Evolutionary conservation across 2,329 filamentous ascomycete species (phyloP), one percentile per base, ranked within the genome.

Genomic region (Neopestalotiopsis sp.): DNA sequence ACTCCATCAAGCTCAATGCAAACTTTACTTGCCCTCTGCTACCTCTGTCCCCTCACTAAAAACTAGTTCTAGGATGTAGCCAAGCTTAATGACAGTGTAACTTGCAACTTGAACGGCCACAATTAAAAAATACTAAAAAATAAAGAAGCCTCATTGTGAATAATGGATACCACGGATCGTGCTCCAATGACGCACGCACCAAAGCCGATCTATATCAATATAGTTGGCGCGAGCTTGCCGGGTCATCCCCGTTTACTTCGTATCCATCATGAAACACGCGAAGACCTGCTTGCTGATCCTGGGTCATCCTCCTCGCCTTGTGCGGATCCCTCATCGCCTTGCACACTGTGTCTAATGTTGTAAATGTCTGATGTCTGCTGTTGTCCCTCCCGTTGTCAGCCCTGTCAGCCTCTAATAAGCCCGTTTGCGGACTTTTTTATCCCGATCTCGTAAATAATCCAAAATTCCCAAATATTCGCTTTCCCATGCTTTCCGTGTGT

Each of bases 91-190:
- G 24, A 28, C 24, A 28, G 24, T 28, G 24, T 4, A 28, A 28
- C 24, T 28, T 28, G 24, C 24, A 38, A 38, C 10, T 2, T 20
- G n/a, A 17, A 53, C 3, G 17, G 45, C 45, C 20, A 53, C 45
- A 53, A 53, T 53, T 4, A 24, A 53, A 53, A 20, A 53, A 53
- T 53, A 53, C 34, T 38, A 53, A 53, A 53, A n/a, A 53, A 53
- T n/a, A 53, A 53, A n/a, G n/a, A 53, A 53, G 45, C 45, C 45
- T 53, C 45, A 24, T 53, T 53, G 45, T 53, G 45, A 53, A 53
- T 53, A 53, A 53, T 53, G 45, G 45, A 53, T 53, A 53, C 45
- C 17, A 53, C 45, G 9, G 45, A 53, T n/a, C 45, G 17, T 20
- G 17, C 45, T 53, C 45, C 45, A 53, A 53, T 53, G 45, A 53